Percentiles rank a stretch among this genome's conserved stretches.
Evolutionary conservation across 345 rosid genomes (phyloP).

Genomic region (Eucalyptus marginata): DNA sequence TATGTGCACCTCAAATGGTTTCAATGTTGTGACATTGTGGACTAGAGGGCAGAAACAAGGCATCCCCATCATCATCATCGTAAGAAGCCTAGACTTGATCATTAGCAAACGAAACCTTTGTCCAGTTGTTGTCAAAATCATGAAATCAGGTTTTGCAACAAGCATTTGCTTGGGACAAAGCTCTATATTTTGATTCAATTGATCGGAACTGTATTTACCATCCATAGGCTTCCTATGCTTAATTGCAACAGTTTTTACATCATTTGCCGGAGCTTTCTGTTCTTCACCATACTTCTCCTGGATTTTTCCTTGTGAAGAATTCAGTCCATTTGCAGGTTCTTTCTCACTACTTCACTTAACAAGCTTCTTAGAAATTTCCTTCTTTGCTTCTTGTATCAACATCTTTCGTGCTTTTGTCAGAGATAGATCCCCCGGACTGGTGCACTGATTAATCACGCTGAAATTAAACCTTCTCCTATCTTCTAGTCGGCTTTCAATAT

Average conservation of each 20-base stretch:
- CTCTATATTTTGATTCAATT: background rate
- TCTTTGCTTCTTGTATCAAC: slow-evolving; percentile 21
- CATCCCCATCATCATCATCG: slow-evolving; percentile 57
- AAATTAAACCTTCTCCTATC: background rate
- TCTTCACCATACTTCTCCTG: background rate
- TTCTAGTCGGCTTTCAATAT: background rate
- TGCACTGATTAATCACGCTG: background rate
- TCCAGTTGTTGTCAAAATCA: slow-evolving; percentile 45
- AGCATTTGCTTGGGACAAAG: slow-evolving; percentile 7
- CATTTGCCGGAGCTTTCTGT: background rate
- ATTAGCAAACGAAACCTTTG: slow-evolving; percentile 23
- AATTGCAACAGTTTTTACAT: background rate
- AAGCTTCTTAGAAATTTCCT: slow-evolving; percentile 12
- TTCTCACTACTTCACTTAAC: slow-evolving; percentile 1
- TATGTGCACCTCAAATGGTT: slow-evolving; percentile 37
- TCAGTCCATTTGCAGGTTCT: background rate
- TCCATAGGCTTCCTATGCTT: background rate
- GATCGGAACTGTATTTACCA: background rate
- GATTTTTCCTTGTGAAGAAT: background rate
- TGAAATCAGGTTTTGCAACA: slow-evolving; percentile 49
- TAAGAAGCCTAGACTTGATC: slow-evolving; percentile 54
- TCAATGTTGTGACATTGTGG: slow-evolving; percentile 31
- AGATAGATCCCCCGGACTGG: background rate
- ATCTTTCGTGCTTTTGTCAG: slow-evolving; percentile 4
- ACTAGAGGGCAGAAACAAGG: slow-evolving; percentile 47